phyloP scores from a whole-genome alignment of 164 flowering plant species.

The Litsea cubeba region DNA sequence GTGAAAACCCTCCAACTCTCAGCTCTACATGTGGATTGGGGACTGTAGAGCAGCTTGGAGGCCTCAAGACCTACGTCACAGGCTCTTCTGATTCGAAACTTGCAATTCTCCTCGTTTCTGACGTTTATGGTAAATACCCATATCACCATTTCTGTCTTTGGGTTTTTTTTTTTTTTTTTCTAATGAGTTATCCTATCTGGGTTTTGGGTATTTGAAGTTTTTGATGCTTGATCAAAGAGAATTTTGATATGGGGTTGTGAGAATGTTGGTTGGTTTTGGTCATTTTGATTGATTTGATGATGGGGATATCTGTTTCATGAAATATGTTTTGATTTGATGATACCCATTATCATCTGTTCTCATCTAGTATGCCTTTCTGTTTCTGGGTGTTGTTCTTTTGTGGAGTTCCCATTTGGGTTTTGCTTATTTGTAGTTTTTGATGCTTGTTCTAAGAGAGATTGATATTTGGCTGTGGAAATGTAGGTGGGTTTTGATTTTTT shows the following conservation, averaged over 20 bases:
- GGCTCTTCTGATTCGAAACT: slow-evolving; percentile 47
- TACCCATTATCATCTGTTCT: too few relatives aligned
- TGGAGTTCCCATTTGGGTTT: neutral
- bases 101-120: slow-evolving; percentile 58
- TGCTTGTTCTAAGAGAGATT: neutral
- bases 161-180: neutral
- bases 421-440: neutral
- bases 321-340: too few relatives aligned
- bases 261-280: neutral
- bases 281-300: neutral
- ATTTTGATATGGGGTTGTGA: neutral
- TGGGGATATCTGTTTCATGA: too few relatives aligned
- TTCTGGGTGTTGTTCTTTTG: neutral
- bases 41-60: slow-evolving; percentile 43
- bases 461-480: neutral
- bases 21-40: slow-evolving; percentile 49
- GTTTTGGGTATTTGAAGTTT: neutral
- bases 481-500: neutral
- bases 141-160: neutral
- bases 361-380: neutral
- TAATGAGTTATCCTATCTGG: neutral
- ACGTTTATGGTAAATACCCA: slow-evolving; percentile 46
- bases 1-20: slow-evolving; percentile 16
- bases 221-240: neutral
- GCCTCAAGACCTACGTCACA: slow-evolving; percentile 48